Evolutionary conservation across 2,329 filamentous ascomycete species (phyloP), one percentile per base, ranked within the genome.

Genomic region (Fusarium mangiferae): DNA sequence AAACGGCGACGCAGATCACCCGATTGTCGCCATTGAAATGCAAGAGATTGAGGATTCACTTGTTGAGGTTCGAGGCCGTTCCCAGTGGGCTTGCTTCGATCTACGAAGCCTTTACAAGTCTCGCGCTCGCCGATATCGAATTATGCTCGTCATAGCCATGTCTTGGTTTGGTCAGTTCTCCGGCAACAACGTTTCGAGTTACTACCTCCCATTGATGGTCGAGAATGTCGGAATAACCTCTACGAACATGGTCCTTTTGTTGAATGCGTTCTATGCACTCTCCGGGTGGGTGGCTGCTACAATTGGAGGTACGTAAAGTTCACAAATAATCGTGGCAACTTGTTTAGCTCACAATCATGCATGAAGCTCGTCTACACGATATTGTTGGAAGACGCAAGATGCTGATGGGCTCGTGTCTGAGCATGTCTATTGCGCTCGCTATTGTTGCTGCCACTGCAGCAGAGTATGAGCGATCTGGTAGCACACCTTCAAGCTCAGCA

Each of bases 281-380:
- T 51, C 48, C 0, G 48, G 48, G 20, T 51, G 48, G 48, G 48
- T 51, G 0, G 48, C 48, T 20, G 48, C 48, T 20, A 51, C 48
- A 15, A 51, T 51, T 51, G 48, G 48, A 51, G 48, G 48, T 35
- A 51, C 6, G 48, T 51, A 7, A 35, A 7, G 3, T 4, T 2
- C 3, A 9, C 3, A 33, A 35, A 24, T 1, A 51, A 24, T 14
- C 1, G n/a, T 1, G 12, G 8, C 2, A 14, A 20, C 17, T 14
- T 1, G 2, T 2, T 45, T 20, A 5, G 15, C 48, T 51, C 3
- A 51, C 48, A 3, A 1, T 4, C 0, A 10, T n/a, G 22, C n/a
- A n/a, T n/a, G n/a, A n/a, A n/a, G n/a, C 48, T 35, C 48, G 48
- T 15, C 48, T 51, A 8, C 48, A 51, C 17, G 48, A 51, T 20